Conservation (phyloP, 768 basidiomycete genomes). For the Psilocybe tampanensis region DNA sequence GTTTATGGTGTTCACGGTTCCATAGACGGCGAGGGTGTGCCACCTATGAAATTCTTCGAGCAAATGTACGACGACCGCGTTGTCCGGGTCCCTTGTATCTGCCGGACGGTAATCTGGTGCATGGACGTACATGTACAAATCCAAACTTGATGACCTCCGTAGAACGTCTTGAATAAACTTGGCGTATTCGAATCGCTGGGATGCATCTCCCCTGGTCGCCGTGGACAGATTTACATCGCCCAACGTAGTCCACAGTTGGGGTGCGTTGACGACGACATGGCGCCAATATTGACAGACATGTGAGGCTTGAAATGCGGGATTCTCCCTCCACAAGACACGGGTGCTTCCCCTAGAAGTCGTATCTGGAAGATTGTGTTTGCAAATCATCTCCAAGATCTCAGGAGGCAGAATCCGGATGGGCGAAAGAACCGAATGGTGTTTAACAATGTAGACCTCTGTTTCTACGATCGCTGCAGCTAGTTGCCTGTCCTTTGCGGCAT, state of each 20-base stretch:
- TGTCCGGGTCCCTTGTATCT: too few species aligned
- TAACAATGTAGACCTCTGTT: not conserved
- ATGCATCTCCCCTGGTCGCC: not conserved
- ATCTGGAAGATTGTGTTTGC: not conserved
- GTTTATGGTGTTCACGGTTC: not conserved
- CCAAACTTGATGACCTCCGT: not conserved
- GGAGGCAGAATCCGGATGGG: not conserved
- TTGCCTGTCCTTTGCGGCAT: not conserved
- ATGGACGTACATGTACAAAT: not conserved
- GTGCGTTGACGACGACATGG: not conserved
- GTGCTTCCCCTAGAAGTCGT: not conserved
- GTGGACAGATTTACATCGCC: not conserved
- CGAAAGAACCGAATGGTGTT: not conserved
- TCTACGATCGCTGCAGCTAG: not conserved
- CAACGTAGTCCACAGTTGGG: not conserved
- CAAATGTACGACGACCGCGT: not conserved
- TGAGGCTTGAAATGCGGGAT: not conserved
- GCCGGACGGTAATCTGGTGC: not conserved
- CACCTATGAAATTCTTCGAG: not conserved
- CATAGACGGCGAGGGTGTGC: not conserved
- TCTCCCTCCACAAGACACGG: not conserved
- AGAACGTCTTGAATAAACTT: not conserved
- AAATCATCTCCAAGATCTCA: not conserved
- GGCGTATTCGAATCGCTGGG: not conserved
- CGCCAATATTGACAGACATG: constrained; percentile 3